Evolutionary conservation across 148 eudicot species (phyloP).

Genomic region (Rhododendron williamsianum): DNA sequence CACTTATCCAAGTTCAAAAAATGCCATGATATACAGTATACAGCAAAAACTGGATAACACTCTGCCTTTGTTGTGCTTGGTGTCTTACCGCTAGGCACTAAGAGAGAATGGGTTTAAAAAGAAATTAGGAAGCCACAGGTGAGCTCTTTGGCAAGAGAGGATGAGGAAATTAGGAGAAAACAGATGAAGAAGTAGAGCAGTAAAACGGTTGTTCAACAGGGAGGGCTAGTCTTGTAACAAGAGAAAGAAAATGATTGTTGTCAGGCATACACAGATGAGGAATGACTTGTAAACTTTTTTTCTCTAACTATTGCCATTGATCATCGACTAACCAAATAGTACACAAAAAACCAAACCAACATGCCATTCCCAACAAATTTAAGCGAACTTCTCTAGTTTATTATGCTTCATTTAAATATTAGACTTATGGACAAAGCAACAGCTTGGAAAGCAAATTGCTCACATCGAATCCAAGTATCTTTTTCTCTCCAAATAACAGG

Average conservation of each 20-base stretch:
- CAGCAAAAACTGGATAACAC: neutral
- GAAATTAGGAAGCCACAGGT: neutral
- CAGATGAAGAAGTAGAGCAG: neutral
- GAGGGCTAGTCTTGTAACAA: neutral
- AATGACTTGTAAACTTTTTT: neutral
- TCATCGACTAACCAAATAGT: neutral
- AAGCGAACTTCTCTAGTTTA: neutral
- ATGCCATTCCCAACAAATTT: neutral
- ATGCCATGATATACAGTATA: neutral
- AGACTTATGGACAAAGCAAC: neutral
- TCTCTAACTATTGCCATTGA: neutral
- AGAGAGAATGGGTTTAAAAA: neutral
- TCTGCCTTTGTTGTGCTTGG: neutral
- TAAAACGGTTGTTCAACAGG: neutral
- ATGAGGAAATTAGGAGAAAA: neutral
- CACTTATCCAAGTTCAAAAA: neutral
- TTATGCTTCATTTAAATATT: neutral
- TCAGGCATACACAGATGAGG: neutral
- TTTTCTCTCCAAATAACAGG: neutral
- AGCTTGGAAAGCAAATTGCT: neutral
- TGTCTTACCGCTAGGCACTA: neutral
- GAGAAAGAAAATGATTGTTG: neutral
- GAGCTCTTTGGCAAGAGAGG: neutral
- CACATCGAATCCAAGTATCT: neutral
- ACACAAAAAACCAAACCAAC: neutral